Evolutionary conservation across 257 asterid genomes (phyloP), one percentile per base, ranked within the genome.

Genomic region (Fraxinus anomala): DNA sequence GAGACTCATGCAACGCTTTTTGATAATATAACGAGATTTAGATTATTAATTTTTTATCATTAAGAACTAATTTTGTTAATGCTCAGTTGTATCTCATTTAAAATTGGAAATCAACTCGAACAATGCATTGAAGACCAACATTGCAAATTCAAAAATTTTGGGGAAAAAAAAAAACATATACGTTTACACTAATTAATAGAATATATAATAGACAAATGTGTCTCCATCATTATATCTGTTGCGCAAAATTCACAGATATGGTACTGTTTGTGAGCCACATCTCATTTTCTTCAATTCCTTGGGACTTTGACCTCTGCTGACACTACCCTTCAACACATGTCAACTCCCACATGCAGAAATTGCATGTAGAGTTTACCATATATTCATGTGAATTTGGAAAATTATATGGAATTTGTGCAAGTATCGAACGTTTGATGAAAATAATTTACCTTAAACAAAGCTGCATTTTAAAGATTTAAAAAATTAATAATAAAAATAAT

Each of bases 231-330:
- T 76, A 68, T 36, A 71, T 47, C 69, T 65, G 51, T 73, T 72
- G 13, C 19, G 77, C 56, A 56, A 42, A 78, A 63, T 37, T 33
- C 59, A 79, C 78, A 72, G 75, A 39, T 67, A 54, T 10, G 72
- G 61, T 40, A 49, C 23, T 74, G 71, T 51, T 80, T 74, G 73
- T 63, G 75, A 74, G 72, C 79, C 79, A 80, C 83, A 68, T 13
- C 42, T 68, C 72, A 68, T 51, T 68, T 65, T 74, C 72, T 16
- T 26, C 75, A 67, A 69, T 73, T 75, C 68, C 67, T 47, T 49
- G 56, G 82, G 76, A 61, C 77, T 73, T 82, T 82, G 80, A 77
- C 80, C 54, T 73, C 82, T 73, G 10, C 72, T 72, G 72, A 54
- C 77, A 74, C 34, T 26, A 30, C 37, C 56, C 68, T 24, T 80